A percentile compares a stretch with the other conserved stretches of the same genome.
Conservation (phyloP, 2,329 filamentous ascomycete species). For the Xylariaceae sp. region DNA sequence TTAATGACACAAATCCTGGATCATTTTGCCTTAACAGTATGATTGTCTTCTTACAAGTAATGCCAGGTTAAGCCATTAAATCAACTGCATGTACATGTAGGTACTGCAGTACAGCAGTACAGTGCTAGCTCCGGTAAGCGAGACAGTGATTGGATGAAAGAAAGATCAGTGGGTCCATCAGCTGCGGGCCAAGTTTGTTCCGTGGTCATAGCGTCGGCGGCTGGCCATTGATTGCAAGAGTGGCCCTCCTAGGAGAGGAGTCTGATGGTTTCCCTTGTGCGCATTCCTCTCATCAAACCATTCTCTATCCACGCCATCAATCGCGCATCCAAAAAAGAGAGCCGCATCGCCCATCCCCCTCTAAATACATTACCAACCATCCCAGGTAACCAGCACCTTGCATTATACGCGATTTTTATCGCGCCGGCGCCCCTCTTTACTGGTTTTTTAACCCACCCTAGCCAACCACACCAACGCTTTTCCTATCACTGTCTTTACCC, state of each 20-base stretch:
- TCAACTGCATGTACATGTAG: too few relatives aligned
- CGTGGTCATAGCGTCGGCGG: constrained; percentile 15
- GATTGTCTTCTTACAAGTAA: too few relatives aligned
- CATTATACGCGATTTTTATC: constrained; percentile 51
- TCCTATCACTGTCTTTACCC: constrained; percentile 20
- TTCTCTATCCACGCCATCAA: constrained; percentile 39
- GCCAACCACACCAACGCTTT: constrained; percentile 28
- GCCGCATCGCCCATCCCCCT: constrained; percentile 51
- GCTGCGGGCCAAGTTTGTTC: constrained; percentile 16
- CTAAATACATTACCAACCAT: constrained; percentile 55
- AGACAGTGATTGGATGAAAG: background rate
- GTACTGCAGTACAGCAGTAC: too few relatives aligned
- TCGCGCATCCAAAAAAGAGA: constrained; percentile 54
- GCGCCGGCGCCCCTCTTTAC: constrained; percentile 38
- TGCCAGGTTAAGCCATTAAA: too few relatives aligned
- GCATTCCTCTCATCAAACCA: constrained; percentile 32
- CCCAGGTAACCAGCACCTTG: constrained; percentile 47
- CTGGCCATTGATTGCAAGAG: constrained; percentile 22
- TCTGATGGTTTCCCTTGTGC: constrained; percentile 27
- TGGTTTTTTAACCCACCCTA: constrained; percentile 27
- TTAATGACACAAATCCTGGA: too few relatives aligned
- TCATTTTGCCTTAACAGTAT: too few relatives aligned
- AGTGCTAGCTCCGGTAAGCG: background rate
- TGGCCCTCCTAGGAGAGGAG: constrained; percentile 23
- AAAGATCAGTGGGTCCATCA: background rate